phyloP scores from a whole-genome alignment of 139 green algal species.

The Volvox reticuliferus region DNA sequence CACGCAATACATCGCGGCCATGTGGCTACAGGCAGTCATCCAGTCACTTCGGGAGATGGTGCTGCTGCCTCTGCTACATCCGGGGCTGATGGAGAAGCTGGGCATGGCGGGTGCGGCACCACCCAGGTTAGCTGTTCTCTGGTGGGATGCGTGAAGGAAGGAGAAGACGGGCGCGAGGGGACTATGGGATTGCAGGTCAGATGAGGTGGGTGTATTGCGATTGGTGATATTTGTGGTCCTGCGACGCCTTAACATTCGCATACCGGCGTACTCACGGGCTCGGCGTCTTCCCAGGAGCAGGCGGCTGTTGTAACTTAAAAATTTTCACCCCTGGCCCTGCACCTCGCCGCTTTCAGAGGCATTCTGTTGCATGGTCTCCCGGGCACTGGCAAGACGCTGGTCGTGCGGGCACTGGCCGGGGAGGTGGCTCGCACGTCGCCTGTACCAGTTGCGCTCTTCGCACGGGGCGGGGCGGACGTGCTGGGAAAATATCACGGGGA shows the following conservation, averaged over 20 bases:
- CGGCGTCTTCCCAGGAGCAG: too few species aligned
- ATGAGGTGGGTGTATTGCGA: too few species aligned
- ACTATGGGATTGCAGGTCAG: too few species aligned
- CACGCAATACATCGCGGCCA: too few species aligned
- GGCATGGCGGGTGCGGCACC: conserved; percentile 58
- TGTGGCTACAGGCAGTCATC: conserved; percentile 55
- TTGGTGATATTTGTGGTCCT: too few species aligned
- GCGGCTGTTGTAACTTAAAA: too few species aligned
- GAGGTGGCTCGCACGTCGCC: conserved; percentile 63
- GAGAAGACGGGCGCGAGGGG: too few species aligned
- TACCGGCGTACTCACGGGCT: too few species aligned
- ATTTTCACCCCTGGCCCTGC: not conserved
- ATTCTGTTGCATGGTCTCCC: conserved; percentile 79
- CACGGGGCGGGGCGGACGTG: conserved; percentile 89
- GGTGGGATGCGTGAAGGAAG: too few species aligned
- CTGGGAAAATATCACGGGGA: conserved; percentile 93
- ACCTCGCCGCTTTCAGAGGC: conserved; percentile 54
- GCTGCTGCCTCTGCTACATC: conserved; percentile 90
- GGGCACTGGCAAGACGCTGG: conserved; percentile 84
- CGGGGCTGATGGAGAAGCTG: conserved; percentile 75
- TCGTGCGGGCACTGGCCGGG: conserved; percentile 74
- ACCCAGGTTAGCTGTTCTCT: conserved; percentile 64
- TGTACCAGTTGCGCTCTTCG: conserved; percentile 84
- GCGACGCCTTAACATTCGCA: too few species aligned
- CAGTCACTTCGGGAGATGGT: conserved; percentile 83